phyloP scores from a whole-genome alignment of 805 yeast genomes.

The Lachancea sp. region DNA sequence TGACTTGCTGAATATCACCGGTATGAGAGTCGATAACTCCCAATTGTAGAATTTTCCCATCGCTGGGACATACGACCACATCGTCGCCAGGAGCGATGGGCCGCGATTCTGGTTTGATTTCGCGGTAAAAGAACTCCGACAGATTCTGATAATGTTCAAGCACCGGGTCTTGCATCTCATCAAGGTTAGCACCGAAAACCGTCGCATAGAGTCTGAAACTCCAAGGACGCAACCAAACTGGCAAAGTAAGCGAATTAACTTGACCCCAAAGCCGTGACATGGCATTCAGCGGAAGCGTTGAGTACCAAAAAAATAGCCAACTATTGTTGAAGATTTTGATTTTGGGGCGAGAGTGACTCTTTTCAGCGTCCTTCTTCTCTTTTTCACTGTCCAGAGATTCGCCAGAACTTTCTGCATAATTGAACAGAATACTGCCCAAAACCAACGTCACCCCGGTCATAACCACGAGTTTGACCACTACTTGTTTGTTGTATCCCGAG shows the following conservation, averaged over 20 bases:
- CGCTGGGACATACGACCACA: slow-evolving; percentile 78
- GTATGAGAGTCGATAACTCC: slow-evolving; percentile 62
- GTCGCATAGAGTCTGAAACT: slow-evolving; percentile 72
- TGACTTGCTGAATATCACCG: slow-evolving; percentile 93
- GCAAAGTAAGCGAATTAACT: slow-evolving; percentile 74
- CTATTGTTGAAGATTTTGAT: slow-evolving; percentile 39
- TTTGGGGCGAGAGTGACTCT: slow-evolving; percentile 27
- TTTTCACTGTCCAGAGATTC: slow-evolving; percentile 26
- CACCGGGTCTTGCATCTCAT: slow-evolving; percentile 82
- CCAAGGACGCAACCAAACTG: slow-evolving; percentile 81
- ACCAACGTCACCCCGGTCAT: slow-evolving; percentile 28
- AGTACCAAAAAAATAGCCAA: slow-evolving; percentile 86
- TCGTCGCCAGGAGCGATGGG: slow-evolving; percentile 61
- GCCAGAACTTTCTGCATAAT: slow-evolving; percentile 22
- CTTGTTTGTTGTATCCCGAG: slow-evolving; percentile 7
- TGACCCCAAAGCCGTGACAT: slow-evolving; percentile 93
- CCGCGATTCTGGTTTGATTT: slow-evolving; percentile 68
- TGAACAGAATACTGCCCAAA: slow-evolving; percentile 22
- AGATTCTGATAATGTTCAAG: slow-evolving; percentile 68
- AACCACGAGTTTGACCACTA: slow-evolving; percentile 25
- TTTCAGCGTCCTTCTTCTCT: slow-evolving; percentile 45
- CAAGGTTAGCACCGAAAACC: slow-evolving; percentile 80
- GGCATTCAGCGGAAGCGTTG: slow-evolving; percentile 85
- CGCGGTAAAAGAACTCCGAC: slow-evolving; percentile 87
- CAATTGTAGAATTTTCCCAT: slow-evolving; percentile 80